Evolutionary conservation across 2,329 filamentous ascomycete genomes (phyloP).

Genomic region (Venturia asperata): DNA sequence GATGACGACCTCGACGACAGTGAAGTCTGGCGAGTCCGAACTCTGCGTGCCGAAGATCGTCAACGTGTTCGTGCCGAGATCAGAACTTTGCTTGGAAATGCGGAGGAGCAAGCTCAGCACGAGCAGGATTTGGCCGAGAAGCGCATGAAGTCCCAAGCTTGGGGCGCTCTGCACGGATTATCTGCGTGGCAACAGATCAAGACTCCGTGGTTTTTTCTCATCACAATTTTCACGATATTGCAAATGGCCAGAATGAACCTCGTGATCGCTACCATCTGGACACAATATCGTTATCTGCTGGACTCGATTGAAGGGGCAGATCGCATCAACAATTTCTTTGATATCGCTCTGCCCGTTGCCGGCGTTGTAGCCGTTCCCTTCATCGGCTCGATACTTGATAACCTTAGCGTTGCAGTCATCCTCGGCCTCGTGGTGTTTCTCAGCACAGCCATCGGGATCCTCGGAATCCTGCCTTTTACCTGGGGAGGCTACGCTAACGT

Average conservation of each 20-base stretch:
- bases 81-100: conserved; percentile 61
- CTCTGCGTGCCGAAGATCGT: conserved; percentile 35
- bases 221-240: conserved; percentile 66
- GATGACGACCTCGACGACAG: conserved; percentile 49
- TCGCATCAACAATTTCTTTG: conserved; percentile 73
- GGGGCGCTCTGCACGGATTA: conserved; percentile 73
- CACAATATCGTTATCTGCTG: conserved; percentile 72
- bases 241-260: conserved; percentile 68
- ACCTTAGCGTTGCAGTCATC: conserved; percentile 62
- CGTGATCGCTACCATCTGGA: conserved; percentile 78
- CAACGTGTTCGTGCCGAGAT: conserved; percentile 60
- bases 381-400: conserved; percentile 72
- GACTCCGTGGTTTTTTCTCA: conserved; percentile 76
- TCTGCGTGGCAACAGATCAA: conserved; percentile 64
- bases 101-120: conserved; percentile 54
- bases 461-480: conserved; percentile 62
- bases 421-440: conserved; percentile 60
- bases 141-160: conserved; percentile 65
- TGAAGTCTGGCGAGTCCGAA: conserved; percentile 38
- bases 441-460: conserved; percentile 64
- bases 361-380: conserved; percentile 76
- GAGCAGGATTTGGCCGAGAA: conserved; percentile 57
- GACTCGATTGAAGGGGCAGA: conserved; percentile 52
- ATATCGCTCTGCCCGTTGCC: conserved; percentile 71
- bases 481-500: conserved; percentile 71